Evolutionary conservation across 2,329 filamentous ascomycete genomes (phyloP).

Genomic region (Colletotrichum sp.): DNA sequence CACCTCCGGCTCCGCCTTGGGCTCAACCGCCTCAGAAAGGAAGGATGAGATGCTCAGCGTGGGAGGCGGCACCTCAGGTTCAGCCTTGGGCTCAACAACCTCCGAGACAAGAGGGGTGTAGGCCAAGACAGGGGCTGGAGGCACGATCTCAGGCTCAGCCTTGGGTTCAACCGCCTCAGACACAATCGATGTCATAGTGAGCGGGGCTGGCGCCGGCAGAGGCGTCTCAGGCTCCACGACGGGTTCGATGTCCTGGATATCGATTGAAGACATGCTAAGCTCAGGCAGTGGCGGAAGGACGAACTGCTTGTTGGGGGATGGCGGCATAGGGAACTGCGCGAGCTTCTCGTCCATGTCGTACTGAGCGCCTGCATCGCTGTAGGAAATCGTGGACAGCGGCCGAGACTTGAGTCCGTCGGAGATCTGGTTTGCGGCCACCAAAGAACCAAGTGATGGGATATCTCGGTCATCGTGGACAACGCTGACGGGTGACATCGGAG

Average conservation of each 20-base stretch:
- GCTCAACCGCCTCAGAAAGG: conserved; percentile 39
- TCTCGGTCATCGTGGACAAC: conserved; percentile 27
- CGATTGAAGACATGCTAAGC: conserved; percentile 50
- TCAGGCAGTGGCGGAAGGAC: conserved; percentile 36
- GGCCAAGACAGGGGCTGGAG: conserved; percentile 30
- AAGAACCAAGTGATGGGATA: conserved; percentile 48
- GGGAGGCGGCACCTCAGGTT: conserved; percentile 27
- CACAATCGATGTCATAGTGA: conserved; percentile 36
- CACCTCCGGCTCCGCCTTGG: conserved; percentile 32
- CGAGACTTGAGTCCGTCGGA: conserved; percentile 37
- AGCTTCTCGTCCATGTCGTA: conserved; percentile 58
- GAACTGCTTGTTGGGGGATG: conserved; percentile 40
- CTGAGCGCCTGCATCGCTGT: conserved; percentile 59
- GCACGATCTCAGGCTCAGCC: conserved; percentile 29
- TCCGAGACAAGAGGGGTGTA: conserved; percentile 47
- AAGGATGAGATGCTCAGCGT: conserved; percentile 42
- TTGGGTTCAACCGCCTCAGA: conserved; percentile 36
- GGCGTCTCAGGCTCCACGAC: conserved; percentile 37
- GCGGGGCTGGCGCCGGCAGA: conserved; percentile 33
- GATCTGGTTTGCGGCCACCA: conserved; percentile 30
- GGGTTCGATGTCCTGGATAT: conserved; percentile 50
- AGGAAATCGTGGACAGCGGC: conserved; percentile 52
- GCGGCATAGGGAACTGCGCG: conserved; percentile 60
- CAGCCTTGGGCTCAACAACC: conserved; percentile 41
- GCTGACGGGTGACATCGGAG: conserved; percentile 26